These are phyloP conservation scores for Spiromastix sp. DNA, from an alignment of 2,329 filamentous ascomycete species.

Conservation along the genomic window DNA sequence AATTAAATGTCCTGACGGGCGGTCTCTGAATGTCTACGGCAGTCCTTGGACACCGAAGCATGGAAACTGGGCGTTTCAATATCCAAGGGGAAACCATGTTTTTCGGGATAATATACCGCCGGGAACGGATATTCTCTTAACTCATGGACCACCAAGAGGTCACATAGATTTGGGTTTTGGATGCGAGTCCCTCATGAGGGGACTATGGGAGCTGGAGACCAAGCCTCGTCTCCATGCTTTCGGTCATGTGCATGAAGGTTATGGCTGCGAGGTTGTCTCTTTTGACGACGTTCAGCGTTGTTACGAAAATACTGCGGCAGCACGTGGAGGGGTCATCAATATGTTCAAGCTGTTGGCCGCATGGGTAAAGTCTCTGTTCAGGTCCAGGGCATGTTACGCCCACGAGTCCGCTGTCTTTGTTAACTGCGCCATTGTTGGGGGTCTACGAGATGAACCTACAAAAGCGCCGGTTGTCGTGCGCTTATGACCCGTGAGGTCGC, in stretches of 20 bases:
- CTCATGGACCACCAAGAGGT: constrained; percentile 62
- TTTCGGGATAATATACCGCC: constrained; percentile 59
- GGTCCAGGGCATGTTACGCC: background rate
- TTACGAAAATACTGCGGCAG: constrained; percentile 51
- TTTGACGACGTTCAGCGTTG: constrained; percentile 59
- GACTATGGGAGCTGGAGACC: constrained; percentile 53
- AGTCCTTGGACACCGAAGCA: constrained; percentile 63
- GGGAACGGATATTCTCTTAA: constrained; percentile 64
- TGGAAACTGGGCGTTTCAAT: constrained; percentile 68
- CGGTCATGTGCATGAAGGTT: constrained; percentile 65
- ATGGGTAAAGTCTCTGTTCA: background rate
- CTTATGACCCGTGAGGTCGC: too few relatives aligned
- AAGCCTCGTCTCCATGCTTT: constrained; percentile 68
- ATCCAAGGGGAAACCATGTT: constrained; percentile 48
- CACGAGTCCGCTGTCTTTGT: constrained; percentile 4
- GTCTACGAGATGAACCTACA: constrained; percentile 9
- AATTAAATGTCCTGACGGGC: constrained; percentile 47
- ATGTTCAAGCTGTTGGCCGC: background rate
- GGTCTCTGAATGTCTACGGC: constrained; percentile 60
- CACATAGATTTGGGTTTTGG: constrained; percentile 54
- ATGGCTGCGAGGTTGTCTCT: constrained; percentile 53
- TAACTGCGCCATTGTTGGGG: constrained; percentile 10
- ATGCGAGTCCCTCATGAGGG: constrained; percentile 53
- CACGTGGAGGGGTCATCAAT: background rate
- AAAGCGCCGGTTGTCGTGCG: constrained; percentile 7